Percentiles rank a stretch among this genome's conserved stretches.
Evolutionary conservation across 23 red algal genomes (phyloP).

Genomic region (Gracilaria domingensis): DNA sequence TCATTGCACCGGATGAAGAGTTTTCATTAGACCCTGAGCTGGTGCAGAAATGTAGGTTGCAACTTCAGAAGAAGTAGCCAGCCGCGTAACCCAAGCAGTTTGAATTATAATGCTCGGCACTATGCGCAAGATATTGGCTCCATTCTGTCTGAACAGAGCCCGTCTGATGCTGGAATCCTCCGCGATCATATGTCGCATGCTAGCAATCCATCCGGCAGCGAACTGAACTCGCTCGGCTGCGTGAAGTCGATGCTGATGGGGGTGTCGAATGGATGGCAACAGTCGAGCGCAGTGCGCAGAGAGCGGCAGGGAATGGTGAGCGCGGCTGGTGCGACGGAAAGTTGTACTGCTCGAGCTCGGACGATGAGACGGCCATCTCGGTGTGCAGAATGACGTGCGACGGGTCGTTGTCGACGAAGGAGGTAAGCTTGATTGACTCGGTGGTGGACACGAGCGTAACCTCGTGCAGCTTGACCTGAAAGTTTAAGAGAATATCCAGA

Average conservation of each 20-base stretch:
- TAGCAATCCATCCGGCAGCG: slow-evolving; percentile 43
- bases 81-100: slow-evolving; percentile 59
- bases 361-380: slow-evolving; percentile 31
- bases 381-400: slow-evolving; percentile 52
- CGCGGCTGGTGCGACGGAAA: too few relatives aligned
- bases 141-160: slow-evolving; percentile 91
- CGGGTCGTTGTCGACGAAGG: slow-evolving; percentile 59
- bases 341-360: slow-evolving; percentile 21
- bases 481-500: slow-evolving; percentile 18
- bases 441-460: slow-evolving; percentile 22
- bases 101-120: slow-evolving; percentile 90
- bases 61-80: slow-evolving; percentile 16
- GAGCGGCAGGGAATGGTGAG: too few relatives aligned
- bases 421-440: slow-evolving; percentile 16
- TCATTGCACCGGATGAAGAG: neutral
- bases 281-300: too few relatives aligned
- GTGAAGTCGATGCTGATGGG: too few relatives aligned
- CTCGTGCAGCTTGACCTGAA: slow-evolving; percentile 44
- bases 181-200: slow-evolving; percentile 79
- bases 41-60: neutral
- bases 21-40: neutral
- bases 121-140: slow-evolving; percentile 93
- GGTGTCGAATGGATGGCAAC: too few relatives aligned
- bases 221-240: slow-evolving; percentile 32
- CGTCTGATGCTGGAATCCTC: slow-evolving; percentile 54